Evolutionary conservation across 345 rosid species (phyloP), one percentile per base, ranked within the genome.

Genomic region (Eucalyptus cloeziana): DNA sequence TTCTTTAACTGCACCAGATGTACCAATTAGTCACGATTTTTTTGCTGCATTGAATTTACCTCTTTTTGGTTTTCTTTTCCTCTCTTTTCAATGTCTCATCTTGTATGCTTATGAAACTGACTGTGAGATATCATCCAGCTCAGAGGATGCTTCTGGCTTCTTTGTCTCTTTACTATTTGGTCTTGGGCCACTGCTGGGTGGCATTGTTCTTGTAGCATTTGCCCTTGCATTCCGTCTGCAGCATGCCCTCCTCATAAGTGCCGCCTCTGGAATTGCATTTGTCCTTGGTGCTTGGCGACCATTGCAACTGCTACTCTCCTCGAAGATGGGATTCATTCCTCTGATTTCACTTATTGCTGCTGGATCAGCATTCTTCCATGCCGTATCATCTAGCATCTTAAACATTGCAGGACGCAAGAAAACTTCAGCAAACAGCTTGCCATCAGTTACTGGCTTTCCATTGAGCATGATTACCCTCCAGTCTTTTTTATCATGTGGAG

Each of bases 61-160:
- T 33, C 81, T 69, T 69, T 17, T 33, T 10, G 44, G 44, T 69
- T 33, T 33, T 76, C 83, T 76, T 76, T 22, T 37, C 47, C 83
- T 76, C 85, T 76, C 83, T 76, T 76, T 76, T 43, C 47, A 50
- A 45, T 80, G 37, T 80, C 79, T 37, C 54, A 52, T 79, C 69
- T 76, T 67, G 52, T 16, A n/a, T 86, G 87, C 62, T 52, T 86
- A 31, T 86, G 24, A 11, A n/a, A 52, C 83, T 33, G 14, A 50
- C 88, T 86, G 89, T 86, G 52, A 87, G 86, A 49, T 89, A 79
- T 50, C 10, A 88, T 96, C 93, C 96, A 98, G 99, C 91, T 92
- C 98, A 58, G 99, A 96, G 91, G 99, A 96, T 94, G 99, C 99
- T 93, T 97, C 99, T 45, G 99, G 99, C 81, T 98, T 96, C 92